Base-by-base conservation (phyloP, 2,329 filamentous ascomycete species). In the Colletotrichum sp. region DNA sequence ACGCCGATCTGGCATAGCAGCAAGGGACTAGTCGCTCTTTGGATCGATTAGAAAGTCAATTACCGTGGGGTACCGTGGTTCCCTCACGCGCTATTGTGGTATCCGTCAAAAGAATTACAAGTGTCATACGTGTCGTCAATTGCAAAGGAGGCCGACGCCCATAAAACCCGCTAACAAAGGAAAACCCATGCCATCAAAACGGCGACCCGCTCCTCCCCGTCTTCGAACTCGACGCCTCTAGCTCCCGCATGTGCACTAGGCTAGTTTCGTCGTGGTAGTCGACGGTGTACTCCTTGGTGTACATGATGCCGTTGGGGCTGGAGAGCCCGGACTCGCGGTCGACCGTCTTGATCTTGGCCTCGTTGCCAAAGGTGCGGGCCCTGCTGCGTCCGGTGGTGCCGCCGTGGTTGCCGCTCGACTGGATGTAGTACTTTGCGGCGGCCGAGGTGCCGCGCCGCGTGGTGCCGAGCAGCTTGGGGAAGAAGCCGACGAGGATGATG, bases 401-500 rank as follows among this genome's bases (percentile, higher is more conserved):
- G 11, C 29, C 32, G 13, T 32, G 44, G 62, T 67, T 55, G 67
- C 49, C 55, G 64, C 66, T 71, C 63, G 76, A 74, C 3, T 71
- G 68, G 49, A 68, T 49, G 67, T 77, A 77, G 49, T 78, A 76
- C 39, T 69, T 72, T 19, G 68, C 72, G 15, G 71, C 70, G 3
- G 71, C 49, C 19, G 75, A 69, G 6, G 59, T 76, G 27, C 74
- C 69, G 52, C 3, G 83, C 80, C 19, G 83, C 80, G 13, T 82
- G 81, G 64, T 9, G 49, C 73, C 73, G 39, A 82, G 75, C 0
- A 84, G 16, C 72, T 79, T 81, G 55, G 87, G 88, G 78, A 88
- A 85, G 36, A 87, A 78, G 0, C 82, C 79, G 13, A 85, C 81
- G 4, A 87, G 80, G 0, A 86, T 77, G 7, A 84, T 79, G 11